Evolutionary conservation across 345 rosid genomes (phyloP), one percentile per base, ranked within the genome.

Genomic region (Lepidium africanum): DNA sequence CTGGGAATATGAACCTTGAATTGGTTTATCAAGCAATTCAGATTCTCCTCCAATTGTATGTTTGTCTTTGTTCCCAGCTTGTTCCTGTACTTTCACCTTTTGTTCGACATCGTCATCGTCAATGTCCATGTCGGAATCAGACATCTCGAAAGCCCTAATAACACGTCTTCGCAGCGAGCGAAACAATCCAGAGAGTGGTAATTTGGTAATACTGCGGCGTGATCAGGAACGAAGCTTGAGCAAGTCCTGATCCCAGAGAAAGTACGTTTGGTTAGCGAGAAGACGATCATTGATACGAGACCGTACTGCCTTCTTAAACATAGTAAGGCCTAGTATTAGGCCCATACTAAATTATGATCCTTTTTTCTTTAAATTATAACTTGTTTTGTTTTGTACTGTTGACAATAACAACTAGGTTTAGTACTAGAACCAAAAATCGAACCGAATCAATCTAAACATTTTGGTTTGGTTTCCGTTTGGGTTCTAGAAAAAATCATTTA

Each of bases 51-150:
- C 46, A 47, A 55, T 55, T 36, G 57, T 55, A 25, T 17, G 53
- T 13, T 30, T 27, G 19, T 55, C 43, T 32, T 55, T 37, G 12
- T 11, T 27, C 14, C 10, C 62, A 43, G 42, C 45, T 21, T 21
- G 19, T 8, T 5, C 17, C 7, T 65, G 54, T 21, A 49, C 54
- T 49, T 50, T 60, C 7, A 40, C 19, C 48, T 40, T 59, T 40
- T 40, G 63, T 15, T 59, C 63, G 9, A 59, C 72, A 23, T 73
- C 77, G 25, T 65, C 72, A 23, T 73, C 77, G 13, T 73, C 77
- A 59, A 71, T 48, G 46, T 59, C 63, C 66, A 63, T 38, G 7
- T 57, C 50, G 69, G 76, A 69, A 69, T 69, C 78, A 69, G 78
- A 69, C 74, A 75, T 70, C 66, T 63, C 46, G 45, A 65, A 27